Percentiles rank a stretch among this genome's conserved stretches.
These are phyloP conservation scores for Xanthoparmelia taractica DNA, from an alignment of 495 filamentous ascomycete species.

Conservation along the genomic window DNA sequence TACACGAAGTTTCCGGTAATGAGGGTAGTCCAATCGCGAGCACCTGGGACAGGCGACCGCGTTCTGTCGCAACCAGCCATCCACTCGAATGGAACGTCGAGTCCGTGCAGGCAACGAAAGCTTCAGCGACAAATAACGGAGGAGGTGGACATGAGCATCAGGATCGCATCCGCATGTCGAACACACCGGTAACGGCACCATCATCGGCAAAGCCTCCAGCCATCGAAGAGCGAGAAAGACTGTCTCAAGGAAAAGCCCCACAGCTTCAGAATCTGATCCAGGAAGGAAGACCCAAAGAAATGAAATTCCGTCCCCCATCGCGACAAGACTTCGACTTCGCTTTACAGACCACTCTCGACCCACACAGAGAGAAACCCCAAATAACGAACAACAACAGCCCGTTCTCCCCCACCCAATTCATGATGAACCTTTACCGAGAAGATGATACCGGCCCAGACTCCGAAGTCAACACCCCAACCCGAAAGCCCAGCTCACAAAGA, in stretches of 20 bases:
- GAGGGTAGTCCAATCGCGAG: constrained; percentile 4
- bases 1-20: constrained; percentile 22
- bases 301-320: constrained; percentile 11
- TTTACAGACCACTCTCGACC: constrained; percentile 15
- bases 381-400: constrained; percentile 3
- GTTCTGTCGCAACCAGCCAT: constrained; percentile 16
- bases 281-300: not conserved
- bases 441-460: constrained; percentile 7
- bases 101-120: constrained; percentile 2
- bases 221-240: constrained; percentile 35
- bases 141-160: constrained; percentile 42
- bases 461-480: constrained; percentile 15
- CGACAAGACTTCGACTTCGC: constrained; percentile 22
- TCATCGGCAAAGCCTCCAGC: constrained; percentile 30
- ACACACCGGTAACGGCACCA: constrained; percentile 38
- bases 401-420: not conserved
- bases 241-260: not conserved
- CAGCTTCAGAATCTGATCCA: not conserved
- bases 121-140: constrained; percentile 6
- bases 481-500: constrained; percentile 10
- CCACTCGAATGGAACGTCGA: constrained; percentile 13
- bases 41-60: not conserved
- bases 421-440: not conserved
- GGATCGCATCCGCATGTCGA: constrained; percentile 45
- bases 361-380: not conserved